A percentile compares a stretch with the other conserved stretches of the same genome.
Evolutionary conservation across 2,329 filamentous ascomycete genomes (phyloP).

Genomic region (Ustilaginoidea virens): DNA sequence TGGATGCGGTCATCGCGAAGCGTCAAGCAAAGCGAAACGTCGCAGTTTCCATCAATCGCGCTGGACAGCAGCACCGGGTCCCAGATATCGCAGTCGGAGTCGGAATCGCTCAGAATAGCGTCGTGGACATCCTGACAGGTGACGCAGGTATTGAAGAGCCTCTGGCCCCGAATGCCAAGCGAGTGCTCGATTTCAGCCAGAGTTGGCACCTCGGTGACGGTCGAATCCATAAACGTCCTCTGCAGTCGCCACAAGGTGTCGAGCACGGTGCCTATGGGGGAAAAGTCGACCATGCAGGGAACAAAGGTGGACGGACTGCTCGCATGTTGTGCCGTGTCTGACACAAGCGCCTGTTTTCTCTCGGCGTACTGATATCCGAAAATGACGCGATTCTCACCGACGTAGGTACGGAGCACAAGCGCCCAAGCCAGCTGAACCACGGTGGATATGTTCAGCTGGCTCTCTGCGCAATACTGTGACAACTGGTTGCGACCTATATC

Average conservation of each 20-base stretch:
- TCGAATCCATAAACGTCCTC: conserved; percentile 10
- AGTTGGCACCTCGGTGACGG: conserved; percentile 27
- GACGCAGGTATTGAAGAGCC: conserved; percentile 35
- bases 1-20: conserved; percentile 25
- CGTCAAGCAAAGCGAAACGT: conserved; percentile 28
- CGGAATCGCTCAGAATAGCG: conserved; percentile 6
- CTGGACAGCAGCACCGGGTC: conserved; percentile 5
- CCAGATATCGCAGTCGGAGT: conserved; percentile 5
- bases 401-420: conserved; percentile 37
- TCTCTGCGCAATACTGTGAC: conserved; percentile 25
- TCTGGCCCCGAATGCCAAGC: conserved; percentile 23
- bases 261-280: conserved; percentile 15
- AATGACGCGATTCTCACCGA: conserved; percentile 33
- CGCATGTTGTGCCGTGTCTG: conserved; percentile 24
- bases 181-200: conserved; percentile 31
- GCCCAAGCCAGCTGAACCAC: conserved; percentile 45
- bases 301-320: conserved; percentile 29
- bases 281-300: conserved; percentile 19
- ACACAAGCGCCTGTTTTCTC: conserved; percentile 25
- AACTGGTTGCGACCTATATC: conserved; percentile 24
- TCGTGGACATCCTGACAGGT: conserved; percentile 27
- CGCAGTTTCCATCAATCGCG: conserved; percentile 20
- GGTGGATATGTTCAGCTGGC: conserved; percentile 28
- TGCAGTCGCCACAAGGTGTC: conserved; percentile 17
- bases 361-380: conserved; percentile 37